phyloP scores from a whole-genome alignment of 495 filamentous ascomycete species.

The Penicillium taxi region DNA sequence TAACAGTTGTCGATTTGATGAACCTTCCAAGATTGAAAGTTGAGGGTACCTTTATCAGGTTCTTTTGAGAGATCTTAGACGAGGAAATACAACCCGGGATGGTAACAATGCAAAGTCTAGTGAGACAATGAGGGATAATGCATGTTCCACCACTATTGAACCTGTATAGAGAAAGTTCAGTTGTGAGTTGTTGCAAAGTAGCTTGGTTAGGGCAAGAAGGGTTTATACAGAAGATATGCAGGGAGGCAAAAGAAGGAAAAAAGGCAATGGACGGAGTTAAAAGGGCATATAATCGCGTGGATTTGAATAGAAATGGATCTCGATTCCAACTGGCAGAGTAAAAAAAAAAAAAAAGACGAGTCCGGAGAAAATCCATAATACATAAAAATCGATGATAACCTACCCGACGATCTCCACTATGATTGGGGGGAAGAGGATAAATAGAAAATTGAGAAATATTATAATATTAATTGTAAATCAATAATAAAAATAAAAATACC shows the following conservation, averaged over 20 bases:
- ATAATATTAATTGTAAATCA: neutral
- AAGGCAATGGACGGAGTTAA: slow-evolving; percentile 32
- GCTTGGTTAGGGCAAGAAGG: slow-evolving; percentile 1
- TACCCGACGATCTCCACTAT: slow-evolving; percentile 10
- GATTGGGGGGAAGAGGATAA: slow-evolving; percentile 18
- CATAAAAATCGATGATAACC: slow-evolving; percentile 27
- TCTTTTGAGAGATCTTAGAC: too few species aligned
- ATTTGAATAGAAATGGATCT: slow-evolving; percentile 19
- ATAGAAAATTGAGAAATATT: slow-evolving; percentile 3
- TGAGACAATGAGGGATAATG: slow-evolving; percentile 28
- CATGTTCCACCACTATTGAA: slow-evolving; percentile 24
- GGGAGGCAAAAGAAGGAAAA: slow-evolving; percentile 19
- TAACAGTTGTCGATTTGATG: neutral
- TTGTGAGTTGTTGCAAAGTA: slow-evolving; percentile 8
- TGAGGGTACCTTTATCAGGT: too few species aligned
- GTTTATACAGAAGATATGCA: slow-evolving; percentile 22
- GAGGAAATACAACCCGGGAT: slow-evolving; percentile 3
- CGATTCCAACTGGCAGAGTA: slow-evolving; percentile 30
- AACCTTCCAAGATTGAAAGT: too few species aligned
- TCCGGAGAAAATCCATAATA: slow-evolving; percentile 18
- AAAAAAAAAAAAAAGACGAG: too few species aligned
- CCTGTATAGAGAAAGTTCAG: slow-evolving; percentile 5
- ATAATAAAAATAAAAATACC: slow-evolving; percentile 9
- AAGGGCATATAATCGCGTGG: slow-evolving; percentile 24
- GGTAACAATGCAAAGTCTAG: slow-evolving; percentile 22